phyloP scores from a whole-genome alignment of 352 stramenopile species.

The Phytophthora chlamydospora region DNA sequence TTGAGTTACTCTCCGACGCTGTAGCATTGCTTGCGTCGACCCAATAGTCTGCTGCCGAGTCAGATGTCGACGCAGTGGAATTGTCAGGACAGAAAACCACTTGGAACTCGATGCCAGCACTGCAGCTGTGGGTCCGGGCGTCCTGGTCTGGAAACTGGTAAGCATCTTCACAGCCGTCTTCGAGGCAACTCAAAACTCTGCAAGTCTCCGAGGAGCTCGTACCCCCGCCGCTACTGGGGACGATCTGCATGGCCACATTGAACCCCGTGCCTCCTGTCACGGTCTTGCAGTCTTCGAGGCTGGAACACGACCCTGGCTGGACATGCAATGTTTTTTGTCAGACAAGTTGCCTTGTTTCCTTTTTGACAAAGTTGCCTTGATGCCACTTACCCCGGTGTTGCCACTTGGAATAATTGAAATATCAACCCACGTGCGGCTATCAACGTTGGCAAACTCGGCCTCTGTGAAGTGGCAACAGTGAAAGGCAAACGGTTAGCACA shows the following conservation, averaged over 20 bases:
- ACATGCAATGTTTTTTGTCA: constrained; percentile 7
- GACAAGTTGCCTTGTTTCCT: constrained; percentile 9
- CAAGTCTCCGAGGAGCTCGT: constrained; percentile 44
- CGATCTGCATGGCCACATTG: constrained; percentile 80
- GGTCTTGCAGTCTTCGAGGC: constrained; percentile 62
- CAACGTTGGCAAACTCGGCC: constrained; percentile 70
- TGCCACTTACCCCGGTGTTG: constrained; percentile 36
- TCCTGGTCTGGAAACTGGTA: constrained; percentile 79
- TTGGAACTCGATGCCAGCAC: constrained; percentile 52
- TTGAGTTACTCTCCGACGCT: constrained; percentile 18
- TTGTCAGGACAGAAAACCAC: constrained; percentile 61
- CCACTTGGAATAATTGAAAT: constrained; percentile 82
- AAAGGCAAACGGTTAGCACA: neutral
- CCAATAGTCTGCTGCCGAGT: constrained; percentile 32
- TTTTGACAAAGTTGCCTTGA: neutral
- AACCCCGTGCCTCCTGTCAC: constrained; percentile 66
- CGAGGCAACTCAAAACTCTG: constrained; percentile 54
- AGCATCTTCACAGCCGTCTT: constrained; percentile 67
- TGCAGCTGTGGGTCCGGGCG: constrained; percentile 67
- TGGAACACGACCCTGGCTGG: constrained; percentile 64
- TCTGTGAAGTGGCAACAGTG: constrained; percentile 34
- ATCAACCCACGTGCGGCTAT: constrained; percentile 65
- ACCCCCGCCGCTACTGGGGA: constrained; percentile 37
- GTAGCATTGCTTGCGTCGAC: constrained; percentile 12
- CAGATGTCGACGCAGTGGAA: constrained; percentile 8